phyloP scores from a whole-genome alignment of 2,329 filamentous ascomycete species.

The Monosporascus sp. region DNA sequence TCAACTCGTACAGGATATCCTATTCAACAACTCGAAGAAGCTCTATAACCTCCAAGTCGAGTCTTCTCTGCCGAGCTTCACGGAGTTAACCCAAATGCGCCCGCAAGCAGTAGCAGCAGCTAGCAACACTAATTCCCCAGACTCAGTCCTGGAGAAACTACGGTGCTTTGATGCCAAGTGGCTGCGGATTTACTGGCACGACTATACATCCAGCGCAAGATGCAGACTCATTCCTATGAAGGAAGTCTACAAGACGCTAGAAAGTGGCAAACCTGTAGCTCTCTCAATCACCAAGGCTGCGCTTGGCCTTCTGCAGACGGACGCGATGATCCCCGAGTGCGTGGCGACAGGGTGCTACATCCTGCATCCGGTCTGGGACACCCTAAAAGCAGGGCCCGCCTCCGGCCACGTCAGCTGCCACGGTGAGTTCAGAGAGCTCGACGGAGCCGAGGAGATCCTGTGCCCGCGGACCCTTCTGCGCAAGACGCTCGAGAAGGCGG shows the following conservation, averaged over 20 bases:
- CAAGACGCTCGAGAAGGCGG: slow-evolving; percentile 45
- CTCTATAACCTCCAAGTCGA: slow-evolving; percentile 59
- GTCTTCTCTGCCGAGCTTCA: slow-evolving; percentile 25
- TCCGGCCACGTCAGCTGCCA: slow-evolving; percentile 60
- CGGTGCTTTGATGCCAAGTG: slow-evolving; percentile 48
- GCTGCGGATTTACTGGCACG: slow-evolving; percentile 70
- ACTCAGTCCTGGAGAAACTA: slow-evolving; percentile 21
- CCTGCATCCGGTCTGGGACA: slow-evolving; percentile 60
- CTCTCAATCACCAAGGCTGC: slow-evolving; percentile 60
- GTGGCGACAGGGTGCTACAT: slow-evolving; percentile 60
- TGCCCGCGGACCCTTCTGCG: slow-evolving; percentile 65
- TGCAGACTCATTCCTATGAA: slow-evolving; percentile 62
- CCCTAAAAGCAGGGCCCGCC: slow-evolving; percentile 52
- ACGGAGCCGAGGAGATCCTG: slow-evolving; percentile 42
- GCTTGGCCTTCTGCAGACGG: slow-evolving; percentile 64
- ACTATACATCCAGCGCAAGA: slow-evolving; percentile 66
- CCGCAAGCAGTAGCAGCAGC: slow-evolving; percentile 12
- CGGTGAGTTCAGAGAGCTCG: slow-evolving; percentile 56
- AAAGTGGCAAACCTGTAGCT: slow-evolving; percentile 35
- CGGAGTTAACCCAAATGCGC: slow-evolving; percentile 13
- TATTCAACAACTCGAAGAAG: slow-evolving; percentile 74
- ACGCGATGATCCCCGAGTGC: slow-evolving; percentile 48
- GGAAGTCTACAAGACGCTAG: slow-evolving; percentile 44
- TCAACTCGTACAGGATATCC: slow-evolving; percentile 57
- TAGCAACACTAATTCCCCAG: slow-evolving; percentile 28